Evolutionary conservation across 371 early-diverging fungal genomes (phyloP), one percentile per base, ranked within the genome.

Genomic region (Zopfochytrium polystomum): DNA sequence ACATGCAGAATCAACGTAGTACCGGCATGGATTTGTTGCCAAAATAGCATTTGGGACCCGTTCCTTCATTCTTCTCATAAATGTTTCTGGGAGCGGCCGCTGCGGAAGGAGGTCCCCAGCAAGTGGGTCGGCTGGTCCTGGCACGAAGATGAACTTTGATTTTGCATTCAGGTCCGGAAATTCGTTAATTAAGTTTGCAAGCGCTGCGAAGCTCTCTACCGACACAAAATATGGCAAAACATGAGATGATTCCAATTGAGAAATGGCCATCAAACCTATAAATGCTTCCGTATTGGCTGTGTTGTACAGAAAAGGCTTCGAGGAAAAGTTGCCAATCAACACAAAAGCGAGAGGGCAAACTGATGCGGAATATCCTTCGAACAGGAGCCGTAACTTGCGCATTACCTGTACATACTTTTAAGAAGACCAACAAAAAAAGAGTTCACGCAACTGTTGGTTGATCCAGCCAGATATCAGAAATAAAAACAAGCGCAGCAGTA

Each of bases 391-490:
- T 15, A 90, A 70, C 1, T 85, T 85, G 13, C 70, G 55, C 60
- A 88, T 67, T 20, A 73, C 73, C 74, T 76, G 55, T 20, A 5
- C 27, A 2, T 25, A 22, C 9, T 15, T 38, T 9, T 38, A 31
- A n/a, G n/a, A n/a, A n/a, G n/a, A 18, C 13, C 25, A 15, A 55
- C 34, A 55, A 20, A 42, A 30, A 44, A 43, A 49, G 25, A 44
- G 47, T 25, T 20, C 2, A 11, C 20, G 29, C 20, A 55, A 2
- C 3, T 74, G 82, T 80, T 11, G 87, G 88, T 61, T 87, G 79
- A 63, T 95, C 94, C 15, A 94, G 81, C 80, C 85, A 87, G 7
- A 95, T 80, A 62, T 95, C 92, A 0, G 93, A 91, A 43, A 94
- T 45, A 11, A 91, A 75, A 4, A 90, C 85, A 65, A 94, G 84